These are phyloP conservation scores for Castanea crenata DNA, from an alignment of 306 rosid species.

Conservation along the genomic window DNA sequence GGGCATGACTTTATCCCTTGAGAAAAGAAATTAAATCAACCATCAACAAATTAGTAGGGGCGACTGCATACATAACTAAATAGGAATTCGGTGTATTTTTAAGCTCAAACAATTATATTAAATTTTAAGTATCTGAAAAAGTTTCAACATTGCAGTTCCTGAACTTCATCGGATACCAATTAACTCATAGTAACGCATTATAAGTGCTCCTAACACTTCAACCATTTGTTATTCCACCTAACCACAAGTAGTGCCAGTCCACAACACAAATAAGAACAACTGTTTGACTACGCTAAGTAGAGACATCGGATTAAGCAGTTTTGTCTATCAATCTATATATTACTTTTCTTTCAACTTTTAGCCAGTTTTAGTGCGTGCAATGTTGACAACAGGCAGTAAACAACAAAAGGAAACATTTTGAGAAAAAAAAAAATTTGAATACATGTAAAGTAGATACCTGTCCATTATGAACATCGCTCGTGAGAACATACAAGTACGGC, in stretches of 20 bases:
- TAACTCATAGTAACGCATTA: accelerated
- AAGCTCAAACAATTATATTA: too few relatives aligned
- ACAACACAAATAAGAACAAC: background rate
- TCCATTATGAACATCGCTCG: constrained; percentile 50
- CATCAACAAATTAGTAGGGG: too few relatives aligned
- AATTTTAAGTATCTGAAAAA: too few relatives aligned
- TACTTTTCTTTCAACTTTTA: background rate
- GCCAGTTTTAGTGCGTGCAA: accelerated
- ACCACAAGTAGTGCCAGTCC: background rate
- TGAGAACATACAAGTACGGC: constrained; percentile 50
- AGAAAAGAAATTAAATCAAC: too few relatives aligned
- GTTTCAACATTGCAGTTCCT: too few relatives aligned
- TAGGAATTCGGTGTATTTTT: too few relatives aligned
- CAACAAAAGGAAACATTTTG: background rate
- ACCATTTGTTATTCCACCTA: background rate
- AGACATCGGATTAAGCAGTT: background rate
- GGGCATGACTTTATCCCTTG: too few relatives aligned
- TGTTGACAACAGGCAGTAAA: background rate
- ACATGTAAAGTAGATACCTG: constrained; percentile 31
- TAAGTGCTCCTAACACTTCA: too few relatives aligned
- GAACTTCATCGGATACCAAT: too few relatives aligned
- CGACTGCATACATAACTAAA: too few relatives aligned
- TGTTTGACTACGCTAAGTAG: background rate
- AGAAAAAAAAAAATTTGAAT: background rate
- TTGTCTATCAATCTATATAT: background rate